Conservation (phyloP, 1,284 basidiomycete species). For the Xerocomus amazonicus region DNA sequence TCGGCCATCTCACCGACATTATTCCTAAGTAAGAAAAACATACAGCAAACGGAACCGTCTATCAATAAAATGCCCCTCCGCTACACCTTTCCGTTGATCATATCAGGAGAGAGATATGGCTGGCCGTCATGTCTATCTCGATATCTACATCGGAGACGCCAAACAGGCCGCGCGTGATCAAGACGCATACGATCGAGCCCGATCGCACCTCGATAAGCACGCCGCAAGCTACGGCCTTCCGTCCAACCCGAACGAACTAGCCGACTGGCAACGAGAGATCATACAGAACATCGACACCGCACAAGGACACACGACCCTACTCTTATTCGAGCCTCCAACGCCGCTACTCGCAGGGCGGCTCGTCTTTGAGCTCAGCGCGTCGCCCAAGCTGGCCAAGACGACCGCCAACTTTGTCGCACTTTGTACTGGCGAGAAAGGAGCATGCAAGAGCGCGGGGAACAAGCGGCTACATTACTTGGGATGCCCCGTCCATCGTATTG, state of each 20-base stretch:
- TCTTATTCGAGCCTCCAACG: constrained; percentile 36
- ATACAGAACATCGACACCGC: constrained; percentile 40
- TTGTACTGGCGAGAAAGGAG: constrained; percentile 45
- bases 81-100: too few species aligned
- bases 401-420: constrained; percentile 45
- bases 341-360: constrained; percentile 38
- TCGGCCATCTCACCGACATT: constrained; percentile 49
- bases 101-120: constrained; percentile 6
- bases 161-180: constrained; percentile 13
- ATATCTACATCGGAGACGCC: constrained; percentile 40
- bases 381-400: constrained; percentile 43
- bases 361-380: constrained; percentile 38
- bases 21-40: not conserved
- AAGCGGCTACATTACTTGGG: constrained; percentile 43
- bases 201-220: constrained; percentile 38
- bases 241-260: constrained; percentile 33
- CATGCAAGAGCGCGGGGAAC: constrained; percentile 47
- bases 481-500: constrained; percentile 44
- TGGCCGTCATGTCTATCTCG: constrained; percentile 33
- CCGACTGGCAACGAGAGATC: constrained; percentile 42
- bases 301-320: constrained; percentile 29
- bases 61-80: too few species aligned
- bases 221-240: constrained; percentile 39
- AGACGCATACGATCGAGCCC: constrained; percentile 29
- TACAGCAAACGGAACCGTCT: not conserved